Evolutionary conservation across 2,329 filamentous ascomycete genomes (phyloP), one percentile per base, ranked within the genome.

Genomic region (Chrysoporthe deuterocubensis): DNA sequence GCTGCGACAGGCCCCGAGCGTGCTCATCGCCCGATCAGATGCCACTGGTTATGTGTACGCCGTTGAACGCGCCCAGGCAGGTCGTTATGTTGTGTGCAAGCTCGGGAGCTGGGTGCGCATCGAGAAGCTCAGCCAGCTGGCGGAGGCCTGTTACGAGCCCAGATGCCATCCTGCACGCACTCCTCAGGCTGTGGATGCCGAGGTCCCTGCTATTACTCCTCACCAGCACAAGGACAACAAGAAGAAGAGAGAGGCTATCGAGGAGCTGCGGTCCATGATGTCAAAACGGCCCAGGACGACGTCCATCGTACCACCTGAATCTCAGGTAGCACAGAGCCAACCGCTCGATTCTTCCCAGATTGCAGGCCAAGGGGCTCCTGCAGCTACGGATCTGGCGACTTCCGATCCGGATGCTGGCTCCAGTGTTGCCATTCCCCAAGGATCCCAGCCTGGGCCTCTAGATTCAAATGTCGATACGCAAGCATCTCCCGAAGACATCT

Each of bases 81-180:
- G 85, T 0, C 80, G 90, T 3, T 94, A 92, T 75, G 86, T 87
- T 13, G 76, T 93, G 37, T 94, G 90, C 76, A 89, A 86, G 73
- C 80, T 96, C 56, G 90, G 87, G 1, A 77, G 81, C 26, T 92
- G 90, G 90, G 83, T 92, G 32, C 85, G 89, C 69, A 75, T 90
- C 63, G 82, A 84, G 46, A 79, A 82, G 7, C 79, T 94, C 40
- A 78, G 79, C 34, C 75, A 77, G 13, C 76, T 81, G 50, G 86
- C 87, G 50, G 86, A 85, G 0, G 83, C 81, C 2, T 80, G 80
- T 16, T 83, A 78, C 69, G 73, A 56, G 62, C 74, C 78, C 58
- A 74, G 77, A 9, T 70, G 77, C 61, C 71, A 71, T 21, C 68
- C 75, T 69, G 60, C 65, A 40, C 74, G 71, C 50, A 67, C 62